Conservation (phyloP, 1,284 basidiomycete genomes). For the Pseudozyma sp. region DNA sequence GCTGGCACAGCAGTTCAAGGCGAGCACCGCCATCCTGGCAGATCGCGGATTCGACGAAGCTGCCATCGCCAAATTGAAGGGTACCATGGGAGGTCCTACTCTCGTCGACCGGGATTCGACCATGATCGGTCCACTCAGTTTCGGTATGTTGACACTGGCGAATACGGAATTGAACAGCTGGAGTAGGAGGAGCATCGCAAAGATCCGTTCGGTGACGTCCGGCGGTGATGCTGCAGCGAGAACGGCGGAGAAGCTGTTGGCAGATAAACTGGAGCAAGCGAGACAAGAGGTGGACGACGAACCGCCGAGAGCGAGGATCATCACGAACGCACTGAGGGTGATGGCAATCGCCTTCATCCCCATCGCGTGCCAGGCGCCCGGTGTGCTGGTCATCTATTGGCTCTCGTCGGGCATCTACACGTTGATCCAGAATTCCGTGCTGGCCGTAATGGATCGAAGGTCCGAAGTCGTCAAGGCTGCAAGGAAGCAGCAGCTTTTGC, state of each 20-base stretch:
- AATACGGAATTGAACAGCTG: constrained; percentile 62
- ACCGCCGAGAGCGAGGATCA: constrained; percentile 70
- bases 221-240: constrained; percentile 22
- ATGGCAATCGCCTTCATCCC: constrained; percentile 80
- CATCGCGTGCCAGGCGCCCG: constrained; percentile 80
- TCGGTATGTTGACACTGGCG: constrained; percentile 60
- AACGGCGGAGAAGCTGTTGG: constrained; percentile 31
- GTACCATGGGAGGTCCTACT: constrained; percentile 60
- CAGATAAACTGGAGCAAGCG: background rate
- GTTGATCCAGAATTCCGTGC: constrained; percentile 79
- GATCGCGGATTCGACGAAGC: constrained; percentile 61
- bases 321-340: constrained; percentile 76
- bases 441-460: constrained; percentile 69
- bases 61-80: constrained; percentile 45
- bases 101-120: constrained; percentile 59
- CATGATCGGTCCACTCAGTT: constrained; percentile 58
- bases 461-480: constrained; percentile 37
- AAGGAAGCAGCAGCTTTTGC: constrained; percentile 35
- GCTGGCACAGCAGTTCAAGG: constrained; percentile 53
- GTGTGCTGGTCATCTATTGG: constrained; percentile 85
- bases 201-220: constrained; percentile 25
- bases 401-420: constrained; percentile 83
- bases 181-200: constrained; percentile 46
- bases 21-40: constrained; percentile 50
- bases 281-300: constrained; percentile 25